Conservation (phyloP, 345 rosid species). For the Eucalyptus erythrocorys region DNA sequence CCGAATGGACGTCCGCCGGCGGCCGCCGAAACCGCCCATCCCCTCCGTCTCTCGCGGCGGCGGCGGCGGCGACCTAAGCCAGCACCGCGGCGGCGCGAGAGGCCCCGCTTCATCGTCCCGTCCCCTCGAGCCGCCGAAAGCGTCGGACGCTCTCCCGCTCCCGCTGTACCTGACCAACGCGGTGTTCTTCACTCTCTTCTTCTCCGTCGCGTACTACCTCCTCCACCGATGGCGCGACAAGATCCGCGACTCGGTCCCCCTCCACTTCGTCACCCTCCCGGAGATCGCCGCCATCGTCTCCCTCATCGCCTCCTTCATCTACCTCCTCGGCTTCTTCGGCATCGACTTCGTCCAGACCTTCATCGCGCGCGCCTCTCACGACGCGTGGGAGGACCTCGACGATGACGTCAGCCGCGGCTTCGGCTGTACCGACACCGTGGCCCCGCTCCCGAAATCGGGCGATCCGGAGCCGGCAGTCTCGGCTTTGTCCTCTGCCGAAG, state of each 20-base stretch:
- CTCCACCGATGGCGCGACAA: conserved; percentile 86
- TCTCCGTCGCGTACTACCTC: conserved; percentile 67
- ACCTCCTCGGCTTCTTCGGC: conserved; percentile 69
- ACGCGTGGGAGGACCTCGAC: conserved; percentile 40
- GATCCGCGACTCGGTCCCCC: conserved; percentile 74
- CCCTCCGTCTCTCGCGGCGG: background rate
- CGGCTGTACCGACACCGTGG: background rate
- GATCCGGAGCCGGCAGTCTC: background rate
- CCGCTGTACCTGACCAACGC: conserved; percentile 65
- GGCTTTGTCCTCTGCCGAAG: conserved; percentile 28
- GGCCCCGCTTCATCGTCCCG: background rate
- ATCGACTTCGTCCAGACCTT: conserved; percentile 77
- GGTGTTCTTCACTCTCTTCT: conserved; percentile 70
- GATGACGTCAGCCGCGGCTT: conserved; percentile 18
- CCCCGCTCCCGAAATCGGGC: background rate
- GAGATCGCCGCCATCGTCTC: conserved; percentile 59
- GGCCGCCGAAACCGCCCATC: background rate
- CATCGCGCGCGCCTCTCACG: conserved; percentile 41
- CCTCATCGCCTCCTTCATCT: conserved; percentile 58
- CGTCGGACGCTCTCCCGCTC: conserved; percentile 68
- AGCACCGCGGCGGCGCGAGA: background rate
- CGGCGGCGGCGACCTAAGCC: background rate
- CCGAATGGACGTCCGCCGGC: background rate
- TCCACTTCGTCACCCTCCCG: conserved; percentile 54
- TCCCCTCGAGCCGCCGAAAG: conserved; percentile 17